Evolutionary conservation across 2,329 filamentous ascomycete genomes (phyloP).

Genomic region (Cytospora chrysosperma): DNA sequence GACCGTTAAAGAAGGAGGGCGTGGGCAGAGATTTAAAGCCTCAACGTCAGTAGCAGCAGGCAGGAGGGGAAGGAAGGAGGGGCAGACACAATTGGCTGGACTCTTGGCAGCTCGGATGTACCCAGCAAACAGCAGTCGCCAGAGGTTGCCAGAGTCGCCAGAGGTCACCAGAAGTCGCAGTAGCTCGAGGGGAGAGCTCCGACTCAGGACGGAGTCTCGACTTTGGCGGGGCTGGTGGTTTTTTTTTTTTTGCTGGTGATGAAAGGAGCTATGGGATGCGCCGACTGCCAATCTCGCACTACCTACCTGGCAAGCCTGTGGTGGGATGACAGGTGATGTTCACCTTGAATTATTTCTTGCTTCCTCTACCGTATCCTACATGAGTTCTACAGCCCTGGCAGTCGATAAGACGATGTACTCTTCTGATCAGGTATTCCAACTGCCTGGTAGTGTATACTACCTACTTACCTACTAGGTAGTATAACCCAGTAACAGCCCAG

Average conservation of each 20-base stretch:
- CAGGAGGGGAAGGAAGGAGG: conserved; percentile 7
- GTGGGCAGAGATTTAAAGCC: conserved; percentile 25
- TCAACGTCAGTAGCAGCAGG: conserved; percentile 22
- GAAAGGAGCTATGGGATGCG: conserved; percentile 9
- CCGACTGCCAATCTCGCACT: not conserved
- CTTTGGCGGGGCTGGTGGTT: conserved; percentile 12
- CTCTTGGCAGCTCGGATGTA: conserved; percentile 4
- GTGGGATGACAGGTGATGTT: conserved; percentile 16
- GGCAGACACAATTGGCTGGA: conserved; percentile 11
- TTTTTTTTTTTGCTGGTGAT: too few relatives aligned
- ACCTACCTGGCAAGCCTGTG: not conserved
- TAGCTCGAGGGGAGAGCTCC: conserved; percentile 12
- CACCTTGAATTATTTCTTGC: not conserved
- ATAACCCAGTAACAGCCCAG: too few relatives aligned
- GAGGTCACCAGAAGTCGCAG: not conserved
- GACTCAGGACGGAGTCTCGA: conserved; percentile 17
- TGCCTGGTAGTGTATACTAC: too few relatives aligned
- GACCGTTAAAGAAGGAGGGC: conserved; percentile 15
- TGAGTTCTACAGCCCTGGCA: not conserved
- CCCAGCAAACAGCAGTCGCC: not conserved
- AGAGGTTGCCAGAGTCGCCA: too few relatives aligned
- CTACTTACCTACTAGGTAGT: not conserved
- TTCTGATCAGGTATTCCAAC: not conserved
- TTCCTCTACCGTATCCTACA: not conserved
- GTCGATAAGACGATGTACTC: not conserved